Evolutionary conservation across 2,329 filamentous ascomycete species (phyloP).

Genomic region (Conoideocrella luteorostrata): DNA sequence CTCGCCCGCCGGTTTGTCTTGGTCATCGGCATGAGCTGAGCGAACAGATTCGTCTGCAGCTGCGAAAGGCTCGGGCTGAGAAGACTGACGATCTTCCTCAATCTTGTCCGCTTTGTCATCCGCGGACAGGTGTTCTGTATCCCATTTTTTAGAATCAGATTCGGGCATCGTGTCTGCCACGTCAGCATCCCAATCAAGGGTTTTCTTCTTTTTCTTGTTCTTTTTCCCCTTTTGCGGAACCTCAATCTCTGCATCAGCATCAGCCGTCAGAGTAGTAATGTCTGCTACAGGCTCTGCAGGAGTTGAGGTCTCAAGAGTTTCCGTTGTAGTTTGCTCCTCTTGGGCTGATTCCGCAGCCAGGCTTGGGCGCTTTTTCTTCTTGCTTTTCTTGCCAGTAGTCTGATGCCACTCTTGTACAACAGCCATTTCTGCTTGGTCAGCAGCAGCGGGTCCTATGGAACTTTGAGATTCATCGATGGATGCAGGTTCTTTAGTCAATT

Average conservation of each 20-base stretch:
- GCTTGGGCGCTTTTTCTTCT: conserved; percentile 13
- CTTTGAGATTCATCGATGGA: not conserved
- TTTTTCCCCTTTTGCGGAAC: conserved; percentile 9
- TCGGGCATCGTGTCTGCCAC: not conserved
- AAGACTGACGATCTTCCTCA: not conserved
- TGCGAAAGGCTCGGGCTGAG: not conserved
- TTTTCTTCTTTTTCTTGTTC: conserved; percentile 15
- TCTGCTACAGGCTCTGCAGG: not conserved
- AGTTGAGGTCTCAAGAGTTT: not conserved
- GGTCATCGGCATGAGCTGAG: not conserved
- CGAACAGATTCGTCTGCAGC: not conserved
- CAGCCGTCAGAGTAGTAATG: not conserved
- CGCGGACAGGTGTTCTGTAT: not conserved
- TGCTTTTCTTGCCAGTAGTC: conserved; percentile 11
- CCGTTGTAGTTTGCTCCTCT: not conserved
- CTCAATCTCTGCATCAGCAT: conserved; percentile 4
- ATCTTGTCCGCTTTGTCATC: not conserved
- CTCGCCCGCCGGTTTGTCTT: not conserved
- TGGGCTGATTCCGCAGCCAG: conserved; percentile 1
- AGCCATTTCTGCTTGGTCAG: not conserved
- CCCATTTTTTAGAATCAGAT: not conserved
- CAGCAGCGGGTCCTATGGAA: not conserved
- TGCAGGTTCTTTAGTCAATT: conserved; percentile 6
- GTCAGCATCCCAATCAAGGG: conserved; percentile 6
- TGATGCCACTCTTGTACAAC: conserved; percentile 5